Evolutionary conservation across 2,329 filamentous ascomycete genomes (phyloP).

Genomic region (Intubia oerlemansii): DNA sequence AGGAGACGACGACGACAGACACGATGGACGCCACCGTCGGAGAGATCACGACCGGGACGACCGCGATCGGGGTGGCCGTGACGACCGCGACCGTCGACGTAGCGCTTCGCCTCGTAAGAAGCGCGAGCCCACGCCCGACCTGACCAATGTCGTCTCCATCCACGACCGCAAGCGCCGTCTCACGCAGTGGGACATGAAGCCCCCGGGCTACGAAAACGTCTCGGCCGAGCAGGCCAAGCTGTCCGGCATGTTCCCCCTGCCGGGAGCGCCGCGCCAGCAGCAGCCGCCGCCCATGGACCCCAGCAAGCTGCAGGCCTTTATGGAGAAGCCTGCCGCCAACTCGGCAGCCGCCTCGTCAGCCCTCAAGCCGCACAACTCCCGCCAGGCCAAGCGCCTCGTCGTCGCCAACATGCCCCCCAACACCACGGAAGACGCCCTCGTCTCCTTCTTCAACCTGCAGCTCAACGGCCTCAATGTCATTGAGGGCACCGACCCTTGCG

Average conservation of each 20-base stretch:
- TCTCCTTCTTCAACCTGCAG: constrained; percentile 86
- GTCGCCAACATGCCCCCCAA: constrained; percentile 59
- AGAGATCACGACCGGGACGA: constrained; percentile 23
- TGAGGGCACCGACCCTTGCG: constrained; percentile 63
- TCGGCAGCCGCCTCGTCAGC: constrained; percentile 18
- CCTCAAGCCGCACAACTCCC: constrained; percentile 78
- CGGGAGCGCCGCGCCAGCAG: constrained; percentile 55
- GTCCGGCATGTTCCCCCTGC: constrained; percentile 96
- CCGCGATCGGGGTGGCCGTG: constrained; percentile 23
- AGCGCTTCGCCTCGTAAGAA: constrained; percentile 72
- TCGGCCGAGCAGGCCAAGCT: constrained; percentile 97
- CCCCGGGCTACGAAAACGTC: constrained; percentile 92
- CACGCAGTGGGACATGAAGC: constrained; percentile 99
- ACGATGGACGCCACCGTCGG: constrained; percentile 17
- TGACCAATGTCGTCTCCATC: constrained; percentile 69
- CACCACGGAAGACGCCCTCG: constrained; percentile 53
- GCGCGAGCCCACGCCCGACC: constrained; percentile 85
- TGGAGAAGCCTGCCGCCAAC: constrained; percentile 43
- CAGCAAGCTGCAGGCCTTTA: constrained; percentile 81
- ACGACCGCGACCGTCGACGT: constrained; percentile 38
- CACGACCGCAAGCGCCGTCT: constrained; percentile 74
- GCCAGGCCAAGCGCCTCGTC: constrained; percentile 83
- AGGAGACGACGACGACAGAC: constrained; percentile 21
- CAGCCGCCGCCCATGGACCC: constrained; percentile 95
- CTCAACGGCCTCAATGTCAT: constrained; percentile 92